Base-by-base conservation (phyloP, 2,329 filamentous ascomycete genomes). In the Alternaria tenuissima region DNA sequence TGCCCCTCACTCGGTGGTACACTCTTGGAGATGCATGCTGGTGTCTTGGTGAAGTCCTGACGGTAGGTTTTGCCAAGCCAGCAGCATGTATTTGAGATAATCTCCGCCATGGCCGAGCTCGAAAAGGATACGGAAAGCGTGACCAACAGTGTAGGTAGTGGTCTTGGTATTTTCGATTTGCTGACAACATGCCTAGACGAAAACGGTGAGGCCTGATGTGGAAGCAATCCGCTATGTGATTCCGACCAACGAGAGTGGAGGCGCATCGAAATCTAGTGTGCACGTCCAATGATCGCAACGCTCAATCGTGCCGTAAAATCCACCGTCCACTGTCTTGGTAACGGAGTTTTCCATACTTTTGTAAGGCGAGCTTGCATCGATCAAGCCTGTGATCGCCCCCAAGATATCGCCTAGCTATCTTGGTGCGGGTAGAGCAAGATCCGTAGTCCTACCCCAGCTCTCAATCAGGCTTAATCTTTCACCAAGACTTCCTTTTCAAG, bases 401-500 rank as follows among this genome's bases (percentile, higher is more conserved):
- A 71, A 70, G 68, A 64, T 69, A 74, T 73, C 69, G 70, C 70
- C 71, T 63, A 74, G 70, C 64, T 55, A 30, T 48, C 61, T 64
- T 68, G 56, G 63, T 66, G 54, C 70, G 71, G 71, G 64, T 64
- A 47, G 51, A 46, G 22, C 30, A 41, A 39, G 55, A 63, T 69
- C 70, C 71, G 70, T 65, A 68, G 51, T 26, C 61, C 44, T 61
- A 43, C 46, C 18, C 56, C 14, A 41, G 34, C 12, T 44, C 43
- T 49, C 38, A 26, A 44, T 28, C 36, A 34, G 53, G 55, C 7
- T 32, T 64, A 68, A 56, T 32, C 42, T 28, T 43, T 56, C 44
- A 58, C 49, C 49, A 61, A 55, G 55, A 56, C 52, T 58, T 59
- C 51, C 55, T 42, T 41, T 56, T 64, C 55, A 12, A 48, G 59